These are phyloP conservation scores for Centella asiatica DNA, from an alignment of 129 eudicot genomes.

Conservation along the genomic window DNA sequence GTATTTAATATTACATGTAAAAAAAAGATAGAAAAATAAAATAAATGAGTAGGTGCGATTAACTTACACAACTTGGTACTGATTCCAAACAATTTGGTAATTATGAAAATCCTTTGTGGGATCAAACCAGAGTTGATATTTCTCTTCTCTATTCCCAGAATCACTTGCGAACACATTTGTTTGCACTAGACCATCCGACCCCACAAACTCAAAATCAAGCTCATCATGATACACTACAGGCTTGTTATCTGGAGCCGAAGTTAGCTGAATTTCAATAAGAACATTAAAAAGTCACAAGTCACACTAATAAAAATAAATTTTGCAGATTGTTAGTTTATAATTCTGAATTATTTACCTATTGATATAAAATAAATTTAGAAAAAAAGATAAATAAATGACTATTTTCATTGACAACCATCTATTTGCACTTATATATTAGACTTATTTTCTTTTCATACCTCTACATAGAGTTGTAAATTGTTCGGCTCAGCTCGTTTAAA, in stretches of 20 bases:
- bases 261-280: constrained; percentile 8
- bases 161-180: constrained; percentile 21
- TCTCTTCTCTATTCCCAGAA: constrained; percentile 9
- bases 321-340: no score
- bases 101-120: constrained; percentile 17
- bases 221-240: constrained; percentile 3
- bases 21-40: neutral
- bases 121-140: constrained; percentile 15
- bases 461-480: no score
- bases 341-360: no score
- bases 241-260: neutral
- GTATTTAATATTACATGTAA: neutral
- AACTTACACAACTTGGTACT: constrained; percentile 9
- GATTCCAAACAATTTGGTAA: constrained; percentile 14
- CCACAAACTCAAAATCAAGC: constrained; percentile 18
- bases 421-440: no score
- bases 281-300: neutral
- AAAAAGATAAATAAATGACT: no score
- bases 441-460: no score
- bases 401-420: no score
- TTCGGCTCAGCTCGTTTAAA: no score
- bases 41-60: no score
- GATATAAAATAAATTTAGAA: no score
- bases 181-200: neutral
- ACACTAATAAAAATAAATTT: neutral